A percentile compares a stretch with the other conserved stretches of the same genome.
Conservation (phyloP, 1,284 basidiomycete species). For the Heterobasidion occidentale region DNA sequence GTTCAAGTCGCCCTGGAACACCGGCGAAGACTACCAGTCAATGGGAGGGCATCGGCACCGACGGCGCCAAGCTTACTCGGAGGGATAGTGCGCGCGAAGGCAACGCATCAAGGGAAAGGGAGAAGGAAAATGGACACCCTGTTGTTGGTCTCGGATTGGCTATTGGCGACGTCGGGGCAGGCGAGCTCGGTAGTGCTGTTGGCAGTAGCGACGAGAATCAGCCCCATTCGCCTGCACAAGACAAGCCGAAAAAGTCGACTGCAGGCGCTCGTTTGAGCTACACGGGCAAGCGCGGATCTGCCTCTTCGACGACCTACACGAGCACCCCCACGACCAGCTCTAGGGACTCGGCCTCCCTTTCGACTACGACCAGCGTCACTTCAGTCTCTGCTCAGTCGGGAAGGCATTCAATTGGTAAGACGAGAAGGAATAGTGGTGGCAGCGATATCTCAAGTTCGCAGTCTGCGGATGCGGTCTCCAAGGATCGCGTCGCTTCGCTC, state of each 20-base stretch:
- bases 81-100: slow-evolving; percentile 36
- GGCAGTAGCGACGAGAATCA: slow-evolving; percentile 43
- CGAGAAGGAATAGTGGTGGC: slow-evolving; percentile 72
- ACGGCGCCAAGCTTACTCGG: slow-evolving; percentile 42
- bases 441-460: slow-evolving; percentile 78
- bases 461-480: slow-evolving; percentile 54
- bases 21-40: slow-evolving; percentile 53
- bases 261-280: slow-evolving; percentile 58
- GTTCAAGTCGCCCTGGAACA: slow-evolving; percentile 66
- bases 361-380: slow-evolving; percentile 66
- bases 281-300: slow-evolving; percentile 78
- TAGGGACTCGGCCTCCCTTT: slow-evolving; percentile 76
- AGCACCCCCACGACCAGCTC: slow-evolving; percentile 71
- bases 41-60: slow-evolving; percentile 55
- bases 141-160: slow-evolving; percentile 26
- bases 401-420: slow-evolving; percentile 47
- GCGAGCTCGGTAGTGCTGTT: slow-evolving; percentile 31
- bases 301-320: slow-evolving; percentile 80
- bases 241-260: slow-evolving; percentile 62
- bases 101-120: slow-evolving; percentile 21
- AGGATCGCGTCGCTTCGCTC: slow-evolving; percentile 59
- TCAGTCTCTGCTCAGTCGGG: slow-evolving; percentile 63
- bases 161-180: slow-evolving; percentile 27
- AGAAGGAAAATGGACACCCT: slow-evolving; percentile 20
- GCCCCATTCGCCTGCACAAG: slow-evolving; percentile 30